Evolutionary conservation across 495 filamentous ascomycete genomes (phyloP).

Genomic region (Xylaria grammica): DNA sequence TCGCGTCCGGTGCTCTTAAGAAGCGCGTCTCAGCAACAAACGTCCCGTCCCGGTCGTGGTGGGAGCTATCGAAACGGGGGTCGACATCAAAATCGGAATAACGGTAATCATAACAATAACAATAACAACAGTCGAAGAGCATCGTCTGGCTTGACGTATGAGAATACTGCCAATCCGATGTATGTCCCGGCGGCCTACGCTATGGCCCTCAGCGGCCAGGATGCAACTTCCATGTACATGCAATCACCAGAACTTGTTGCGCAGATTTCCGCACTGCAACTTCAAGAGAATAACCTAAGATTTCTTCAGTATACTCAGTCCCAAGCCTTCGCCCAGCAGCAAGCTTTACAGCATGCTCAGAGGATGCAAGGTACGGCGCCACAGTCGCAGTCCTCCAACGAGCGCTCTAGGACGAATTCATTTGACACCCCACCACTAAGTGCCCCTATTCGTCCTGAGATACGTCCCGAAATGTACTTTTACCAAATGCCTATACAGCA

Average conservation of each 20-base stretch:
- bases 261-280: conserved; percentile 41
- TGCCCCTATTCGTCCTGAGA: conserved; percentile 56
- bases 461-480: conserved; percentile 44
- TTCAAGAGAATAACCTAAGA: conserved; percentile 50
- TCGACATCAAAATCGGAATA: conserved; percentile 60
- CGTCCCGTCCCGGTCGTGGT: conserved; percentile 58
- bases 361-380: conserved; percentile 49
- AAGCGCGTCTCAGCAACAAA: conserved; percentile 56
- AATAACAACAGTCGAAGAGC: conserved; percentile 33
- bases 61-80: conserved; percentile 61
- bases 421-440: conserved; percentile 58
- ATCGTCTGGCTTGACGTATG: conserved; percentile 34
- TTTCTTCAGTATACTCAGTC: conserved; percentile 55
- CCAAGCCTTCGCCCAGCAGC: conserved; percentile 50
- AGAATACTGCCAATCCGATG: conserved; percentile 34
- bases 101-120: conserved; percentile 47
- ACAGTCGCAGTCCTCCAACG: conserved; percentile 44
- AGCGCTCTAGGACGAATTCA: conserved; percentile 59
- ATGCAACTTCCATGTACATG: conserved; percentile 49
- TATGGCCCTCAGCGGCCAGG: conserved; percentile 40
- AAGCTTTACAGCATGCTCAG: conserved; percentile 51
- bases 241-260: conserved; percentile 52
- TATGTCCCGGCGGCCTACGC: conserved; percentile 32
- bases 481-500: conserved; percentile 40
- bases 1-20: conserved; percentile 53